These are phyloP conservation scores for Wickerhamiella allomyrinae DNA, from an alignment of 805 yeast species.

Conservation along the genomic window DNA sequence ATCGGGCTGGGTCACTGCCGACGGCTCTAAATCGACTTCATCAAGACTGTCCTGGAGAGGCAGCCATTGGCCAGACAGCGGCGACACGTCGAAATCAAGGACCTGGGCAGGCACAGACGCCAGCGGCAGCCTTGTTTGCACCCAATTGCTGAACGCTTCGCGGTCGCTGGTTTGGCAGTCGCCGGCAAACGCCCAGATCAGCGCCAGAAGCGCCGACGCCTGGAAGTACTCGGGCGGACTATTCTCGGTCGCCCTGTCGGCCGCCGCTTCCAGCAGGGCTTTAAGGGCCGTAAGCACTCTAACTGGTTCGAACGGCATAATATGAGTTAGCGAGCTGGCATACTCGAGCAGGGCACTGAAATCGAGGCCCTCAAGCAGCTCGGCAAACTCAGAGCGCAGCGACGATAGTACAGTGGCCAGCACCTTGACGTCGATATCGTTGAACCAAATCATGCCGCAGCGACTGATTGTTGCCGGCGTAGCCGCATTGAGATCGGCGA, in stretches of 20 bases:
- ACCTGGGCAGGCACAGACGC: conserved; percentile 14
- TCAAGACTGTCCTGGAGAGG: conserved; percentile 31
- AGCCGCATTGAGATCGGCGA: conserved; percentile 46
- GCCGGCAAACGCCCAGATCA: conserved; percentile 56
- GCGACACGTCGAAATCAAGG: conserved; percentile 32
- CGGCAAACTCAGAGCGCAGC: no score
- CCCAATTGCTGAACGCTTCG: conserved; percentile 24
- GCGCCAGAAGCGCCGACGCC: conserved; percentile 21
- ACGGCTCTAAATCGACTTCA: conserved; percentile 36
- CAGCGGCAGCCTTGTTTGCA: conserved; percentile 13
- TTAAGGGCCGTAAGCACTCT: conserved; percentile 30
- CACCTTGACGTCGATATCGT: not conserved
- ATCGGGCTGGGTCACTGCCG: conserved; percentile 45
- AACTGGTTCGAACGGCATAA: conserved; percentile 34
- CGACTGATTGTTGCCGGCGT: conserved; percentile 89
- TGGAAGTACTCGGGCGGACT: conserved; percentile 12
- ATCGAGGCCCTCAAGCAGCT: not conserved
- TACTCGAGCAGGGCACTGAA: not conserved
- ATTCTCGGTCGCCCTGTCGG: conserved; percentile 12
- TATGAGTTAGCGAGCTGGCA: conserved; percentile 27
- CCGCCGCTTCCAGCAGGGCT: conserved; percentile 25
- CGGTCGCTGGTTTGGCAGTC: conserved; percentile 33
- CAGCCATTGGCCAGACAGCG: conserved; percentile 36
- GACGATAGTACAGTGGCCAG: not conserved
- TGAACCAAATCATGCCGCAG: conserved; percentile 70